These are phyloP conservation scores for Phytophthora sansomeana DNA, from an alignment of 352 stramenopile genomes.

Conservation along the genomic window DNA sequence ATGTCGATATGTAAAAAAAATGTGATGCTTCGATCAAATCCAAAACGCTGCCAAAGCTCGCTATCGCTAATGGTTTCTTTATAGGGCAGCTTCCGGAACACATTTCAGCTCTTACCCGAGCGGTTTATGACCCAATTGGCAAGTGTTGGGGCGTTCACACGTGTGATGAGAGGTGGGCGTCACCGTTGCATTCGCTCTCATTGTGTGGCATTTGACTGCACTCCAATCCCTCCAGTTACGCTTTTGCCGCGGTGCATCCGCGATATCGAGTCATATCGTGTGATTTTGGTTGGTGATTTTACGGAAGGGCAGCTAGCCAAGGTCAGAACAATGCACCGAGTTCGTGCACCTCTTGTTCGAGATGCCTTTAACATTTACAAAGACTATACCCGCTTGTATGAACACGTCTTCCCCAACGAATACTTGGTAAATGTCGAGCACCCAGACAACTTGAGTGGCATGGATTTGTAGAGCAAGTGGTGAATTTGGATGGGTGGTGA, in stretches of 20 bases:
- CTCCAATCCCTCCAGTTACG: neutral
- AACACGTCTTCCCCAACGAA: neutral
- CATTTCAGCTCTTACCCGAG: neutral
- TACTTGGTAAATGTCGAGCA: too few species aligned
- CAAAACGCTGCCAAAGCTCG: conserved; percentile 2
- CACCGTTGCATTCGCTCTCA: neutral
- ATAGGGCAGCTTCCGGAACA: neutral
- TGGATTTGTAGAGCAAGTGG: too few species aligned
- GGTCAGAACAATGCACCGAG: neutral
- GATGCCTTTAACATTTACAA: conserved; percentile 2
- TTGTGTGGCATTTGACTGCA: conserved; percentile 1
- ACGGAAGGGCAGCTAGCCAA: neutral
- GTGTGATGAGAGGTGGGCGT: neutral
- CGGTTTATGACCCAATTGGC: neutral
- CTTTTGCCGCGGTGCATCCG: conserved; percentile 2
- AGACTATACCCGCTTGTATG: neutral
- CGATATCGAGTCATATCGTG: neutral
- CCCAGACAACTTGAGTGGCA: too few species aligned
- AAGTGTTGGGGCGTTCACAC: neutral
- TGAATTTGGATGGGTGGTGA: too few species aligned
- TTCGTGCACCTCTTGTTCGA: too few species aligned
- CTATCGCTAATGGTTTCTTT: conserved; percentile 4
- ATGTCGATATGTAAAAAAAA: neutral
- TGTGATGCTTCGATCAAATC: neutral
- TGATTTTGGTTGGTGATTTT: neutral